Evolutionary conservation across 2,329 filamentous ascomycete genomes (phyloP), one percentile per base, ranked within the genome.

Genomic region (Fonsecaea erecta): DNA sequence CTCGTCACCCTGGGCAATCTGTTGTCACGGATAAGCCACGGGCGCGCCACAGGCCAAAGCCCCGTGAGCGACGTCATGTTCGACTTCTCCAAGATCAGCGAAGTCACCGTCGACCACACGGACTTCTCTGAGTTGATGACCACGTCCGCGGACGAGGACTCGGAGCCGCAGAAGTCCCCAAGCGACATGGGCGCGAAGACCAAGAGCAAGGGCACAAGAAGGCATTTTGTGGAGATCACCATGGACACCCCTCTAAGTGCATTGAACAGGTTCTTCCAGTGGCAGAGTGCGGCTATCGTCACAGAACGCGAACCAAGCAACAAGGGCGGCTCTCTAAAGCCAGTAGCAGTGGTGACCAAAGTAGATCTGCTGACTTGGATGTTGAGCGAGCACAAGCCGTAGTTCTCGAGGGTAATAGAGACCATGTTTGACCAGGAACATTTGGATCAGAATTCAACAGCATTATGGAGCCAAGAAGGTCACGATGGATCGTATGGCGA

Each of bases 231-330:
- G 57, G 91, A 98, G 79, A 97, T 99, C 75, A 98, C 95, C 6
- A 83, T 90, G 76, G 91, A 97, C 71, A 99, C 95, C 1, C 90
- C 90, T 2, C 83, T 99, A 43, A 86, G 85, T 53, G 89, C 90
- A 52, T 84, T 99, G 60, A 94, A 92, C 82, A 88, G 91, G 74
- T 99, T 99, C 80, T 69, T 72, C 32, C 62, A 98, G 80, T 98
- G 95, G 93, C 98, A 99, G 79, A 95, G 91, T 71, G 94, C 95
- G 0, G 95, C 95, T 0, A 88, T 99, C 55, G 92, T 99, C 2
- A 99, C 94, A 0, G 93, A 98, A 77, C 84, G 86, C 71, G 81
- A 82, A 12, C 80, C 80, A 46, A 84, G 85, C 63, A 80, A 82
- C 61, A 67, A 69, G 32, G 79, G 83, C 65, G 85, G 81, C 12